These are phyloP conservation scores for Plasmodium vivax DNA, from an alignment of 169 alveolate genomes.

Conservation along the genomic window DNA sequence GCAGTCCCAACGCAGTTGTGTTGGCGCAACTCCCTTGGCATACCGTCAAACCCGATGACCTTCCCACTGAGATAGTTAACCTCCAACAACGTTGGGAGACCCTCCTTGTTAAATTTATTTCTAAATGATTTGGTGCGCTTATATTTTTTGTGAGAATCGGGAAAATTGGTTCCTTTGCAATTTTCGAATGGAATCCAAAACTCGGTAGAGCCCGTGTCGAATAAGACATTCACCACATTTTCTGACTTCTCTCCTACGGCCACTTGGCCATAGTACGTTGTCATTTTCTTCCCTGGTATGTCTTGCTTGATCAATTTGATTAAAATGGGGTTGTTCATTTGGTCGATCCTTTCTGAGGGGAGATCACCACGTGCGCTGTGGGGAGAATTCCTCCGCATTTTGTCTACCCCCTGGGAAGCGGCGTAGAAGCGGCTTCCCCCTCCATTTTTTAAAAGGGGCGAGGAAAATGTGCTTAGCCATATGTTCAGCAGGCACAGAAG, in stretches of 20 bases:
- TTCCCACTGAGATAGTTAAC: slow-evolving; percentile 64
- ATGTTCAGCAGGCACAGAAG: not conserved
- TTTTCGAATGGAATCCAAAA: slow-evolving; percentile 83
- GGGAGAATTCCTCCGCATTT: not conserved
- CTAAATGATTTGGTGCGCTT: slow-evolving; percentile 34
- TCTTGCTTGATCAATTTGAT: slow-evolving; percentile 58
- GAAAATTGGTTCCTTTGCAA: slow-evolving; percentile 25
- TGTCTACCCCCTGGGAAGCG: not conserved
- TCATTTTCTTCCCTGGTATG: slow-evolving; percentile 31
- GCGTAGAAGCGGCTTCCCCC: not conserved
- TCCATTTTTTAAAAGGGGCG: not conserved
- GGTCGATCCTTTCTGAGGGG: not conserved
- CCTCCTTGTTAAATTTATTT: slow-evolving; percentile 56
- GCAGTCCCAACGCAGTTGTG: not conserved
- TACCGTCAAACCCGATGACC: slow-evolving; percentile 68
- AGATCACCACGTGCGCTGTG: not conserved
- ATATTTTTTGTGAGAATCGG: slow-evolving; percentile 48
- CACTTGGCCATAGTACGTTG: slow-evolving; percentile 73
- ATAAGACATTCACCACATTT: slow-evolving; percentile 79
- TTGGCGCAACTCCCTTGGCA: not conserved
- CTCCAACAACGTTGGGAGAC: slow-evolving; percentile 53
- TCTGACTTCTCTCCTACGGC: slow-evolving; percentile 67
- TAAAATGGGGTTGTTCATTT: slow-evolving; percentile 14
- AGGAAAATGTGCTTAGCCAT: not conserved
- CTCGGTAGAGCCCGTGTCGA: slow-evolving; percentile 87